Conservation (phyloP, 2,329 filamentous ascomycete species). For the Pezicula rhizophila region DNA sequence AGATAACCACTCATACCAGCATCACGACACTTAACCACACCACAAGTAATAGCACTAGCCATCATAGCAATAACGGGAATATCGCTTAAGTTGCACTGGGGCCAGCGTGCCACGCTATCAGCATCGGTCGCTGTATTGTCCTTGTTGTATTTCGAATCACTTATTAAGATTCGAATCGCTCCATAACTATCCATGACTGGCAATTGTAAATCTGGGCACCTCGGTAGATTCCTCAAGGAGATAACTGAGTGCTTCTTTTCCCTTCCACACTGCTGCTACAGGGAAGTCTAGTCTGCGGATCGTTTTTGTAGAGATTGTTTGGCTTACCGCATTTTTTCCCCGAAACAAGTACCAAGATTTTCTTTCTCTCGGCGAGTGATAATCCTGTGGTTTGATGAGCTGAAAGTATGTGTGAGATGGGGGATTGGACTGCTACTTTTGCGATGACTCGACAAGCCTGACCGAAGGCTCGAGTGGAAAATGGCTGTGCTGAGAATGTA, state of each 20-base stretch:
- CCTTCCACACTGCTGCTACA: slow-evolving; percentile 20
- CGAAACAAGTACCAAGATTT: slow-evolving; percentile 17
- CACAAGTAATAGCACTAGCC: slow-evolving; percentile 42
- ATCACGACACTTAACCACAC: slow-evolving; percentile 40
- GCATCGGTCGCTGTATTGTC: not conserved
- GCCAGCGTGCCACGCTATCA: slow-evolving; percentile 31
- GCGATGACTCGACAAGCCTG: not conserved
- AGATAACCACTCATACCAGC: slow-evolving; percentile 48
- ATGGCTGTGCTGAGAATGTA: not conserved
- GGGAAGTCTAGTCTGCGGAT: slow-evolving; percentile 20
- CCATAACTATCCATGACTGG: slow-evolving; percentile 46
- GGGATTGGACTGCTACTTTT: slow-evolving; percentile 12
- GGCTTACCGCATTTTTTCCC: slow-evolving; percentile 24
- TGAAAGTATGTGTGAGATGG: slow-evolving; percentile 8
- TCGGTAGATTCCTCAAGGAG: slow-evolving; percentile 9
- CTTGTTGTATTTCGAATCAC: slow-evolving; percentile 11
- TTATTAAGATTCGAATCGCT: slow-evolving; percentile 39
- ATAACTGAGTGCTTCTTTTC: slow-evolving; percentile 20
- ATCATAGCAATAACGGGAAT: slow-evolving; percentile 46
- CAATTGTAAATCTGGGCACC: slow-evolving; percentile 41
- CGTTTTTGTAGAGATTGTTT: slow-evolving; percentile 18
- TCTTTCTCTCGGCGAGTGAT: slow-evolving; percentile 9
- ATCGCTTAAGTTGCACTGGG: slow-evolving; percentile 22
- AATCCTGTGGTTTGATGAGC: slow-evolving; percentile 2
- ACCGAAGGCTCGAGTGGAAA: not conserved